phyloP scores from a whole-genome alignment of 2,329 filamentous ascomycete genomes.

The Aspergillus udagawae region DNA sequence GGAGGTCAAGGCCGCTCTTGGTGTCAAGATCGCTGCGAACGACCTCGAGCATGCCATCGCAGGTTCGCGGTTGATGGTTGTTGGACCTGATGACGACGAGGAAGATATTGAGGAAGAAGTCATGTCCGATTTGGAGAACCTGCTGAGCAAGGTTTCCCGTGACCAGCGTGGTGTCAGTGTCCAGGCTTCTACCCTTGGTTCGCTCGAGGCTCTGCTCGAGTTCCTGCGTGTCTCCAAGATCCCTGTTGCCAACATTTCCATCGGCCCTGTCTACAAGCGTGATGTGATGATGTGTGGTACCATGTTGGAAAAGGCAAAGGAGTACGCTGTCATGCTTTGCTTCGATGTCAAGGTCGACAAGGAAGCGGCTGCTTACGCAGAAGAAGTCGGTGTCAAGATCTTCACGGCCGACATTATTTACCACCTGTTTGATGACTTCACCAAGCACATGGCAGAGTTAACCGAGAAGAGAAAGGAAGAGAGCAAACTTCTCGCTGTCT shows the following conservation, averaged over 20 bases:
- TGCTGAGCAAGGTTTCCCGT: slow-evolving; percentile 88
- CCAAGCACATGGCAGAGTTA: slow-evolving; percentile 84
- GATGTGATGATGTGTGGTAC: slow-evolving; percentile 91
- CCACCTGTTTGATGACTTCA: slow-evolving; percentile 95
- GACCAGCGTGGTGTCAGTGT: slow-evolving; percentile 93
- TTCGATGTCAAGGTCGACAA: slow-evolving; percentile 99
- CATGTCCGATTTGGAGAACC: slow-evolving; percentile 85
- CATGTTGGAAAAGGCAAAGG: slow-evolving; percentile 93
- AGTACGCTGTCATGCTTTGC: slow-evolving; percentile 98
- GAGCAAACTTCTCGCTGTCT: slow-evolving; percentile 90
- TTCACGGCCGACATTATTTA: slow-evolving; percentile 99
- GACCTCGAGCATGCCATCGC: slow-evolving; percentile 95
- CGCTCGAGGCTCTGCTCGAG: slow-evolving; percentile 90
- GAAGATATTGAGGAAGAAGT: slow-evolving; percentile 96
- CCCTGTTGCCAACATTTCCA: slow-evolving; percentile 93
- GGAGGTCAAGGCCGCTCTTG: slow-evolving; percentile 94
- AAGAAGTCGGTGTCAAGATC: slow-evolving; percentile 92
- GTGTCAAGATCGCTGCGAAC: slow-evolving; percentile 98
- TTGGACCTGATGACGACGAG: slow-evolving; percentile 92
- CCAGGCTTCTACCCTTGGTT: slow-evolving; percentile 94
- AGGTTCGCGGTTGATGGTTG: slow-evolving; percentile 88
- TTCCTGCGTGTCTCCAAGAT: slow-evolving; percentile 97
- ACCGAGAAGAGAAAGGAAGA: slow-evolving; percentile 93
- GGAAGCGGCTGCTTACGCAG: slow-evolving; percentile 84
- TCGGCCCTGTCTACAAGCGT: slow-evolving; percentile 95